Evolutionary conservation across 2,329 filamentous ascomycete genomes (phyloP).

Genomic region (Aspergillus flavus): DNA sequence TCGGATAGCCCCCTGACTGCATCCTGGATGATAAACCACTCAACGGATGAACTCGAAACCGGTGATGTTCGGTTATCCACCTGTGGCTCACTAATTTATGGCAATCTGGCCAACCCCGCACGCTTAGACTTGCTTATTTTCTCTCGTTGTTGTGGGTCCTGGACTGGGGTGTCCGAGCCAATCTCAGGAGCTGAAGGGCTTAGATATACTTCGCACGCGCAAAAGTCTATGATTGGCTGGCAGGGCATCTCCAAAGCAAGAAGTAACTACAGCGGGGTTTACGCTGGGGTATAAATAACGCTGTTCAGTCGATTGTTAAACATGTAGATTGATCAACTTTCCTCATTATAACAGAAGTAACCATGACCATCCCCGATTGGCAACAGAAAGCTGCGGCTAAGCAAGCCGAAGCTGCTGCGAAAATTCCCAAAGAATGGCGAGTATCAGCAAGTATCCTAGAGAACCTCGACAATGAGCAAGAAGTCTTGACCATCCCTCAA

Average conservation of each 20-base stretch:
- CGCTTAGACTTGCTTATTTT: too few relatives aligned
- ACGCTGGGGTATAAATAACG: background rate
- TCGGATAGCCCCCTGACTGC: too few relatives aligned
- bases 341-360: background rate
- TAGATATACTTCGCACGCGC: too few relatives aligned
- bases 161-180: too few relatives aligned
- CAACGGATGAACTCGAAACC: background rate
- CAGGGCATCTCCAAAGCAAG: too few relatives aligned
- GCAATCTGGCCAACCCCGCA: too few relatives aligned
- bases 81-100: too few relatives aligned
- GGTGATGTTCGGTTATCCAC: too few relatives aligned
- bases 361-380: slow-evolving; percentile 15
- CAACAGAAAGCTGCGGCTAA: slow-evolving; percentile 23
- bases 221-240: too few relatives aligned
- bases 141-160: too few relatives aligned
- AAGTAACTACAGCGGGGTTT: too few relatives aligned
- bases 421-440: slow-evolving; percentile 36
- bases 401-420: slow-evolving; percentile 26
- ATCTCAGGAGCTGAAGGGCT: too few relatives aligned
- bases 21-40: background rate
- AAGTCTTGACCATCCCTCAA: background rate
- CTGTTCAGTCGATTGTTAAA: background rate
- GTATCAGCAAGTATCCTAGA: slow-evolving; percentile 11
- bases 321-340: background rate
- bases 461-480: background rate